Conservation (phyloP, 208 protist species). For the Acanthamoeba triangularis region DNA sequence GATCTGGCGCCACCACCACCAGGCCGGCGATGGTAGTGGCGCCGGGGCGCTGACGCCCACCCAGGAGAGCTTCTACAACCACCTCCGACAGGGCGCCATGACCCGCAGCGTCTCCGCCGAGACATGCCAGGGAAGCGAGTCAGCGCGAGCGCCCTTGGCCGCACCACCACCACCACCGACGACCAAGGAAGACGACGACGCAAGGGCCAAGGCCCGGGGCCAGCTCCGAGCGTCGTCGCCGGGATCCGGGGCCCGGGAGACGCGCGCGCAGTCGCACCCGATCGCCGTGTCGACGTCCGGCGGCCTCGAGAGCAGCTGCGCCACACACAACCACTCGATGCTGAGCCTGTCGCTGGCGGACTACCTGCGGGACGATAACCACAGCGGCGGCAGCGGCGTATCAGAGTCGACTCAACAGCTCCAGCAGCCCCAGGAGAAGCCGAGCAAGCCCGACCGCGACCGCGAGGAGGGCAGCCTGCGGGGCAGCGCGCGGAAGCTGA, state of each 20-base stretch:
- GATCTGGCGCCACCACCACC: not conserved
- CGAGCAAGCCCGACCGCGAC: not conserved
- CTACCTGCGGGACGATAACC: not conserved
- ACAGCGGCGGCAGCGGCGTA: not conserved
- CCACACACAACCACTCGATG: not conserved
- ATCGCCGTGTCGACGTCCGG: not conserved
- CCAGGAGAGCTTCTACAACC: conserved; percentile 16
- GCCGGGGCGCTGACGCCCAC: not conserved
- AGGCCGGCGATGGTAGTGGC: not conserved
- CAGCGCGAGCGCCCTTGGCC: not conserved
- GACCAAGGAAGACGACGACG: not conserved
- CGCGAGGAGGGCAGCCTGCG: not conserved
- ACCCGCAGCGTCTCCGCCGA: not conserved
- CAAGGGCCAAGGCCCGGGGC: too few species aligned
- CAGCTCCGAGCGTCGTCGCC: too few species aligned
- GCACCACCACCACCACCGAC: too few species aligned
- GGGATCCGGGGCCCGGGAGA: not conserved
- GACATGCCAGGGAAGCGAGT: too few species aligned
- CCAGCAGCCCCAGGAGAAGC: too few species aligned
- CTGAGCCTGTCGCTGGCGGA: conserved; percentile 5
- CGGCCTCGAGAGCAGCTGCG: not conserved
- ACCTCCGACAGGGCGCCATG: conserved; percentile 15
- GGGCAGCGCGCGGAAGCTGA: conserved; percentile 20
- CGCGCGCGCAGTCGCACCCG: not conserved
- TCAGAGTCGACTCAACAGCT: not conserved